Conservation (phyloP, 177 flowering plant species). For the Tripterygium wilfordii region DNA sequence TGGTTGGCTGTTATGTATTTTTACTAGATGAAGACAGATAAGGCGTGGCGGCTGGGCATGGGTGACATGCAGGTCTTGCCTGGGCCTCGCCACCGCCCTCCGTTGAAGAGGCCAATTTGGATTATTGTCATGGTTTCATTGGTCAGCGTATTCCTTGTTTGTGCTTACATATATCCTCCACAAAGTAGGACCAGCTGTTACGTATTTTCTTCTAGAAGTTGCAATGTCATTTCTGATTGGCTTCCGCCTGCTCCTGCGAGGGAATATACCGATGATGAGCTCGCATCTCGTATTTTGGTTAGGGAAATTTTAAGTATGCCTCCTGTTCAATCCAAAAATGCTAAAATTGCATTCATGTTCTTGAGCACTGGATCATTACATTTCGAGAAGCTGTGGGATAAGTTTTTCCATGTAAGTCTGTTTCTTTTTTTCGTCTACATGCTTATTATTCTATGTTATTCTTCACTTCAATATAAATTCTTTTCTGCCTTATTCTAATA, state of each 20-base stretch:
- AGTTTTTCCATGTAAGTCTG: conserved; percentile 68
- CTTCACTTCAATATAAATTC: no score
- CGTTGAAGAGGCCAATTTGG: conserved; percentile 73
- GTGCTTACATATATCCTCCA: conserved; percentile 75
- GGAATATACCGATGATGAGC: conserved; percentile 75
- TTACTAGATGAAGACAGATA: conserved; percentile 48
- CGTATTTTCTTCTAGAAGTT: conserved; percentile 62
- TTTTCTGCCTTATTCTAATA: no score
- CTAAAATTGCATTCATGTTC: conserved; percentile 90
- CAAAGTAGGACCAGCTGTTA: conserved; percentile 60
- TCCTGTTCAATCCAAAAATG: conserved; percentile 35
- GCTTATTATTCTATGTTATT: neutral
- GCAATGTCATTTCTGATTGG: conserved; percentile 55
- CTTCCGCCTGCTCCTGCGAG: conserved; percentile 76
- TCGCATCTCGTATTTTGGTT: conserved; percentile 71
- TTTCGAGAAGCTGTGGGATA: conserved; percentile 89
- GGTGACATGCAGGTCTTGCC: conserved; percentile 58
- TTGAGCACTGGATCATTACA: conserved; percentile 68
- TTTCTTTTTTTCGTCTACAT: neutral
- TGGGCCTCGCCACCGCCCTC: conserved; percentile 67
- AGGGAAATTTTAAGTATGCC: conserved; percentile 65
- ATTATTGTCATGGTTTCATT: conserved; percentile 70
- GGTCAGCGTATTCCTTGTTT: conserved; percentile 61
- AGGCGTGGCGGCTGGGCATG: conserved; percentile 64
- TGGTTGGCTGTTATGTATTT: conserved; percentile 29